These are phyloP conservation scores for Kockiozyma suomiensis DNA, from an alignment of 805 yeast species.

Conservation along the genomic window DNA sequence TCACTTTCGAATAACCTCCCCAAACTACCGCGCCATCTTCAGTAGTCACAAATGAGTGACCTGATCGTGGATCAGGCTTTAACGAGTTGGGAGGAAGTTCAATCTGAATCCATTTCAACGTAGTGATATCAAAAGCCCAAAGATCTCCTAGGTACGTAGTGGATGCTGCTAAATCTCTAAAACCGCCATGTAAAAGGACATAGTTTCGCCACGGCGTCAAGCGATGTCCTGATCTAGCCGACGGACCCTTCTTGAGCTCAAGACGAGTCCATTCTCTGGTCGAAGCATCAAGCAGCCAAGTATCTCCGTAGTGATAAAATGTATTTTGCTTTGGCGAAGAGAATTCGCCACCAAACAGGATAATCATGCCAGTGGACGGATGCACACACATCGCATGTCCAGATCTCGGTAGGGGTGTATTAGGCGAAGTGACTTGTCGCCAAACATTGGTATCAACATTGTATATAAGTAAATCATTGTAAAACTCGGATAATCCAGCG, in stretches of 20 bases:
- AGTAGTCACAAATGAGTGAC: conserved; percentile 81
- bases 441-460: conserved; percentile 77
- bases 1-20: conserved; percentile 94
- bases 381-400: conserved; percentile 94
- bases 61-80: conserved; percentile 88
- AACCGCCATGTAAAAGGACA: conserved; percentile 85
- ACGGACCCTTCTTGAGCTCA: conserved; percentile 69
- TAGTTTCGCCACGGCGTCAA: conserved; percentile 90
- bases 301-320: conserved; percentile 93
- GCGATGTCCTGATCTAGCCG: conserved; percentile 90
- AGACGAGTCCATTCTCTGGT: conserved; percentile 89
- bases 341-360: conserved; percentile 95
- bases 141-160: conserved; percentile 82
- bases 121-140: conserved; percentile 90
- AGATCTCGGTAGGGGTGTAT: conserved; percentile 88
- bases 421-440: conserved; percentile 77
- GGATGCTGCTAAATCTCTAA: conserved; percentile 81
- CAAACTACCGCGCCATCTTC: conserved; percentile 80
- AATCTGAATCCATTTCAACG: conserved; percentile 87
- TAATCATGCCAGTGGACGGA: conserved; percentile 74
- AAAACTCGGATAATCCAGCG: conserved; percentile 61
- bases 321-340: conserved; percentile 95
- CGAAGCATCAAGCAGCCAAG: conserved; percentile 87
- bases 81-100: conserved; percentile 81
- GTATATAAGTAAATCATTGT: conserved; percentile 77